Percentiles rank a stretch among this genome's conserved stretches.
These are phyloP conservation scores for Elsinoe batatas DNA, from an alignment of 2,329 filamentous ascomycete genomes.

Conservation along the genomic window DNA sequence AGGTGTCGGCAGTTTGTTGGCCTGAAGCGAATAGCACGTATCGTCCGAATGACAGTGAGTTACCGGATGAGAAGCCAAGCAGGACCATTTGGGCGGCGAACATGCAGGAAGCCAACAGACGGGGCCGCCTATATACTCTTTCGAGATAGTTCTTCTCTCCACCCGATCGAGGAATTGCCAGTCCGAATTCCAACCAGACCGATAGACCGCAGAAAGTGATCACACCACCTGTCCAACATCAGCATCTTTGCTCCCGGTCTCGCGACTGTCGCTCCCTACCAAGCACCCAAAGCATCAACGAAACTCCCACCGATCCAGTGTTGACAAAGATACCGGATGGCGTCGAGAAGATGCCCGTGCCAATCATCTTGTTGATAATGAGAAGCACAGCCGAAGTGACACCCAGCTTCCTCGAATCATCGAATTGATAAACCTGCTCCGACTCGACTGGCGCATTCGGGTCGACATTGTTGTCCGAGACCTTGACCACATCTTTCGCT, in stretches of 20 bases:
- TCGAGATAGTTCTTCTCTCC: conserved; percentile 61
- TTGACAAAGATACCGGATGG: conserved; percentile 48
- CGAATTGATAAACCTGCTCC: conserved; percentile 4
- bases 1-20: conserved; percentile 1
- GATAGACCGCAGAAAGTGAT: conserved; percentile 19
- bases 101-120: conserved; percentile 51
- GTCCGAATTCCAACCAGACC: conserved; percentile 57
- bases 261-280: too few relatives aligned
- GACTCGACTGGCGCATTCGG: conserved; percentile 3
- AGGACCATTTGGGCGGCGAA: conserved; percentile 53
- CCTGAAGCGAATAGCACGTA: conserved; percentile 14
- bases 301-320: conserved; percentile 51
- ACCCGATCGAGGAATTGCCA: conserved; percentile 53
- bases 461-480: conserved; percentile 3
- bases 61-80: conserved; percentile 38
- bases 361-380: conserved; percentile 57
- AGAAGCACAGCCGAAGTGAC: conserved; percentile 47
- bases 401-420: conserved; percentile 12
- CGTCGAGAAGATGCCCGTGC: conserved; percentile 58
- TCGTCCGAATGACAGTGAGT: conserved; percentile 13
- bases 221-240: neutral
- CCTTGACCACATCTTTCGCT: conserved; percentile 5
- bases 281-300: conserved; percentile 53
- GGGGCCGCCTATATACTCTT: conserved; percentile 51
- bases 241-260: too few relatives aligned